Evolutionary conservation across 192 early-diverging fungal species (phyloP), one percentile per base, ranked within the genome.

Genomic region (Allomyces arbusculus): DNA sequence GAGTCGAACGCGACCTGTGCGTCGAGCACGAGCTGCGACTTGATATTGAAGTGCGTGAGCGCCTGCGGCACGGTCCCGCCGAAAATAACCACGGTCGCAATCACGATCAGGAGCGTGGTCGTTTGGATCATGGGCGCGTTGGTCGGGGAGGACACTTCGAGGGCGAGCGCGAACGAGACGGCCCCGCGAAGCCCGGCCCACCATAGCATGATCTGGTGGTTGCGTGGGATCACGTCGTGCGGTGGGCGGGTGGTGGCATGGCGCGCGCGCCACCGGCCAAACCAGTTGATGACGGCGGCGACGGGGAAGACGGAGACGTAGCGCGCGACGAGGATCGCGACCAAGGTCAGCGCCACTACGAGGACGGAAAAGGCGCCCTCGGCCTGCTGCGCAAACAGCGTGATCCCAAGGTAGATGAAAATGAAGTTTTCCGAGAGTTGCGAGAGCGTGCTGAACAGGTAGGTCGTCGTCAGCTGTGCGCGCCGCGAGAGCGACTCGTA

Each of bases 111-210:
- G 61, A 98, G 72, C 23, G 91, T 92, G 4, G 92, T 95, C 0
- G 91, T 90, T 25, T 85, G 87, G 71, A 94, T 81, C 43, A 89
- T 82, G 10, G 84, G 73, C 1, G 77, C 77, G 50, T 24, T 66
- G 71, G n/a, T 55, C 65, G 55, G 50, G 3, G 50, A 58, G 3
- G 50, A 14, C 4, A 95, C 76, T 69, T 91, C 86, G 68, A 87
- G 89, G 10, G 91, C 86, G 28, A 98, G 78, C 0, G 95, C 95
- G 75, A 96, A 95, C 0, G 95, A 92, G 12, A 98, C 94, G 7
- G 95, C 94, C 8, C 95, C 95, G 44, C 95, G 88, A 3, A 98
- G 77, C 3, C 92, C 91, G 16, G 92, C 87, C 92, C 92, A 98
- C 75, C 91, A 94, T 8, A 98, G 71, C 92, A 98, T 96, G 16